Percentiles rank a stretch among this genome's conserved stretches.
Evolutionary conservation across 176 grass and related monocot species (phyloP).

Genomic region (Triticum monococcum): DNA sequence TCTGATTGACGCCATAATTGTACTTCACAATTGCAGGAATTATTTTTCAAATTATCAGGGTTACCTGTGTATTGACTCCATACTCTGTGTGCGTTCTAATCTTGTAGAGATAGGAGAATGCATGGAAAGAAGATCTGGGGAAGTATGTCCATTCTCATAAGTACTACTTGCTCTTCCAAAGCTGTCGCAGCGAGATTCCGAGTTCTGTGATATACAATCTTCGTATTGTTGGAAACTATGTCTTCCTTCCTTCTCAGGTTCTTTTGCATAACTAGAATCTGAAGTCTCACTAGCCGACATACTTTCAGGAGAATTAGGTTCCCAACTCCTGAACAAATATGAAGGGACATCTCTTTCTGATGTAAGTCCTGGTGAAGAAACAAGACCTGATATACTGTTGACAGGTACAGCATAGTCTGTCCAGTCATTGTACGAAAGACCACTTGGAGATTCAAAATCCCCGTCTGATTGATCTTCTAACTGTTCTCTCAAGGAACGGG

Average conservation of each 20-base stretch:
- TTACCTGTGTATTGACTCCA: slow-evolving; percentile 86
- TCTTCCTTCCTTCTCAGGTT: slow-evolving; percentile 72
- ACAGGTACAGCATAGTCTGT: slow-evolving; percentile 81
- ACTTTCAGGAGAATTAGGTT: slow-evolving; percentile 83
- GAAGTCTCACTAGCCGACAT: slow-evolving; percentile 72
- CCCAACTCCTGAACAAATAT: slow-evolving; percentile 61
- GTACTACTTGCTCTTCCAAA: slow-evolving; percentile 67
- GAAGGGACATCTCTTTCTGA: slow-evolving; percentile 54
- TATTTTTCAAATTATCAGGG: slow-evolving; percentile 17
- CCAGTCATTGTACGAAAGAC: slow-evolving; percentile 56
- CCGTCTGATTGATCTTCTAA: slow-evolving; percentile 36
- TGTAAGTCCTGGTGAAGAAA: slow-evolving; percentile 70
- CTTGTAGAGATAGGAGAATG: slow-evolving; percentile 37
- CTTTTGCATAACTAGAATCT: slow-evolving; percentile 73
- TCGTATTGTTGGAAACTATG: slow-evolving; percentile 66
- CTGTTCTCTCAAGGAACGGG: slow-evolving; percentile 55
- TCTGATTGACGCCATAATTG: slow-evolving; percentile 11
- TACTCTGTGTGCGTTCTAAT: slow-evolving; percentile 49
- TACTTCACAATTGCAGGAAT: slow-evolving; percentile 2
- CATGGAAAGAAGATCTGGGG: slow-evolving; percentile 58
- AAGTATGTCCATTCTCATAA: slow-evolving; percentile 66
- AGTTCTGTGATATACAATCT: slow-evolving; percentile 66
- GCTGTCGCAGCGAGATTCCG: slow-evolving; percentile 65
- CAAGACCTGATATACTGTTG: slow-evolving; percentile 66
- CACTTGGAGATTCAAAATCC: slow-evolving; percentile 52